Percentiles rank a stretch among this genome's conserved stretches.
These are phyloP conservation scores for Teratosphaeria nubilosa DNA, from an alignment of 2,329 filamentous ascomycete species.

Conservation along the genomic window DNA sequence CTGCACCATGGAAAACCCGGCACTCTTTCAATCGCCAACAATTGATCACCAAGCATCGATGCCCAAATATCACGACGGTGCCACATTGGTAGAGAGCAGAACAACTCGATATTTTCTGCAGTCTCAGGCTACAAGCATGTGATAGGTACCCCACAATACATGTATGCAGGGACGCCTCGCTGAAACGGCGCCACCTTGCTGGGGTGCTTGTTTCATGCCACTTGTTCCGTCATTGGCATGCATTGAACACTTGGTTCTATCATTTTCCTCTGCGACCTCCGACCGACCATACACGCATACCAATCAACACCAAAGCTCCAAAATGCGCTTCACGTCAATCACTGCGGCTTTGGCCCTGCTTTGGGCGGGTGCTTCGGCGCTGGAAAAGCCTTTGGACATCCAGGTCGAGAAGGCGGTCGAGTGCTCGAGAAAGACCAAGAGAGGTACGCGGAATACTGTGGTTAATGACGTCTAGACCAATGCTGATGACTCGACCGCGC, in stretches of 20 bases:
- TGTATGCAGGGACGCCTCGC: not conserved
- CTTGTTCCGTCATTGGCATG: not conserved
- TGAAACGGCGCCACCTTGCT: not conserved
- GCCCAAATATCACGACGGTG: not conserved
- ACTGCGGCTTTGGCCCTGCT: slow-evolving; percentile 37
- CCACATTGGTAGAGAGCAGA: not conserved
- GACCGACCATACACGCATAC: not conserved
- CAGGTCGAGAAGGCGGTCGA: slow-evolving; percentile 64
- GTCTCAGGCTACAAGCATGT: not conserved
- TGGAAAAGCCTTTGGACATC: slow-evolving; percentile 57
- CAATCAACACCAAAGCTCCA: not conserved
- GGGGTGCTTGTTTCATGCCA: not conserved
- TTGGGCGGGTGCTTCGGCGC: slow-evolving; percentile 36
- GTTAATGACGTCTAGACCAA: not conserved
- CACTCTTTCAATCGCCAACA: not conserved
- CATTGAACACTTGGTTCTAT: not conserved
- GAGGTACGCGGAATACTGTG: slow-evolving; percentile 14
- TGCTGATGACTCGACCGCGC: not conserved
- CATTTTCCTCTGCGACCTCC: not conserved
- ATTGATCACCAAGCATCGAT: not conserved
- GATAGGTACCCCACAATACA: not conserved
- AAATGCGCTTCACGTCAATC: slow-evolving; percentile 10
- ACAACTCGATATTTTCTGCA: not conserved
- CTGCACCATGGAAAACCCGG: not conserved
- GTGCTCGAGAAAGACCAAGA: slow-evolving; percentile 58